Evolutionary conservation across 1,284 basidiomycete genomes (phyloP).

Genomic region (Bjerkandera adusta): DNA sequence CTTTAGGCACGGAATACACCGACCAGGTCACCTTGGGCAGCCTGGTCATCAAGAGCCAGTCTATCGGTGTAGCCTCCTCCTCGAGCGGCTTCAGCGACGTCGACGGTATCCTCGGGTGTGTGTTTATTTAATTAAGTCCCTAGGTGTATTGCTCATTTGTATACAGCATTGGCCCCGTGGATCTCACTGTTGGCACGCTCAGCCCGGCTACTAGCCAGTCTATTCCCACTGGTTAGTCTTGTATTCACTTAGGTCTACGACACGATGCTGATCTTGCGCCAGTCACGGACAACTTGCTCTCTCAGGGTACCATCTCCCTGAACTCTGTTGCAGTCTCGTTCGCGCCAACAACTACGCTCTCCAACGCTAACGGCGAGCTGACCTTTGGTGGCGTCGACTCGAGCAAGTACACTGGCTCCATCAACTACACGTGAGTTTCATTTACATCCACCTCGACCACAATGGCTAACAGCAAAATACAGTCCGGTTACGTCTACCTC

Average conservation of each 20-base stretch:
- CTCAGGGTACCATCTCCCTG: constrained; percentile 34
- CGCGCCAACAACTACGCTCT: constrained; percentile 34
- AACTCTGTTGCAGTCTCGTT: constrained; percentile 46
- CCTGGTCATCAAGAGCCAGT: constrained; percentile 40
- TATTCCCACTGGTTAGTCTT: constrained; percentile 24
- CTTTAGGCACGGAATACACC: constrained; percentile 35
- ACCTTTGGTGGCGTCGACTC: constrained; percentile 45
- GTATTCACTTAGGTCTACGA: neutral
- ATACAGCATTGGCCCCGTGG: constrained; percentile 48
- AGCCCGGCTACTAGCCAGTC: constrained; percentile 13
- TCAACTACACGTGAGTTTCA: constrained; percentile 41
- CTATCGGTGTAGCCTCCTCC: constrained; percentile 53
- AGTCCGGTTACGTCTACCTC: constrained; percentile 43
- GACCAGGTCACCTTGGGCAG: constrained; percentile 38
- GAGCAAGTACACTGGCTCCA: constrained; percentile 43
- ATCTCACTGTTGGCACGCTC: constrained; percentile 39
- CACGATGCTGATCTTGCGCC: neutral
- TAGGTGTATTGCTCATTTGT: neutral
- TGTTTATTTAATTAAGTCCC: constrained; percentile 21
- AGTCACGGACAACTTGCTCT: constrained; percentile 50
- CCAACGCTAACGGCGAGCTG: constrained; percentile 25
- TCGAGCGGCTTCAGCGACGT: constrained; percentile 39
- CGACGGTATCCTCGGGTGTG: constrained; percentile 53
- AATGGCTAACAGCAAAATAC: neutral
- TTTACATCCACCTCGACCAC: neutral